Evolutionary conservation across 257 asterid genomes (phyloP).

Genomic region (Asclepias syriaca): DNA sequence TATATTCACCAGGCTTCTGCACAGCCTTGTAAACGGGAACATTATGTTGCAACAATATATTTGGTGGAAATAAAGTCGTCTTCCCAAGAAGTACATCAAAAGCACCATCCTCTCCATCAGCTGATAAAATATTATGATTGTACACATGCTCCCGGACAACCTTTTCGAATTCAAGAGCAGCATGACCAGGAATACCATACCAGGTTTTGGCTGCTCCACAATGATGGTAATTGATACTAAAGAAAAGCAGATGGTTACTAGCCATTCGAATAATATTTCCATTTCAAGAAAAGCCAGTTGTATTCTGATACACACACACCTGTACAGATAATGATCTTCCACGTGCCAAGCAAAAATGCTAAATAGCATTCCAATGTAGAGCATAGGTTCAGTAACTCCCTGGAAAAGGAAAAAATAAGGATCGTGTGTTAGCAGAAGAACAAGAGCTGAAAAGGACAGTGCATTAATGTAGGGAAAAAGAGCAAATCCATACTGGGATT

Average conservation of each 20-base stretch:
- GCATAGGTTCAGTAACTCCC: constrained; percentile 99
- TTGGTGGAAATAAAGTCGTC: constrained; percentile 95
- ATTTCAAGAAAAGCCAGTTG: constrained; percentile 2
- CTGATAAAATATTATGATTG: constrained; percentile 58
- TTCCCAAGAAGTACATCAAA: constrained; percentile 91
- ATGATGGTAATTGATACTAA: constrained; percentile 92
- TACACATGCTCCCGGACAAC: constrained; percentile 80
- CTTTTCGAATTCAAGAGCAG: constrained; percentile 82
- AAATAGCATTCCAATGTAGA: constrained; percentile 94
- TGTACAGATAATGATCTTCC: constrained; percentile 95
- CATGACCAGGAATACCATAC: constrained; percentile 96
- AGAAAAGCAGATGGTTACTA: constrained; percentile 7
- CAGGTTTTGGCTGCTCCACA: constrained; percentile 99
- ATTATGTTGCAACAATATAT: constrained; percentile 58
- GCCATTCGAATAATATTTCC: neutral
- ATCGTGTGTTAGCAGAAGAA: constrained; percentile 19
- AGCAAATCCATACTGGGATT: constrained; percentile 57
- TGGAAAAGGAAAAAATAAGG: constrained; percentile 19
- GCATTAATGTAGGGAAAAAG: constrained; percentile 7
- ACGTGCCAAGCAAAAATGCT: constrained; percentile 99
- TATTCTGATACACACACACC: constrained; percentile 35
- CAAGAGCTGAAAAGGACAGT: neutral
- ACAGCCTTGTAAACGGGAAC: constrained; percentile 94
- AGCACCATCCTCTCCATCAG: constrained; percentile 95
- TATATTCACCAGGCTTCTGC: constrained; percentile 91